A percentile compares a stretch with the other conserved stretches of the same genome.
Evolutionary conservation across 306 rosid species (phyloP).

Genomic region (Castanospermum australe): DNA sequence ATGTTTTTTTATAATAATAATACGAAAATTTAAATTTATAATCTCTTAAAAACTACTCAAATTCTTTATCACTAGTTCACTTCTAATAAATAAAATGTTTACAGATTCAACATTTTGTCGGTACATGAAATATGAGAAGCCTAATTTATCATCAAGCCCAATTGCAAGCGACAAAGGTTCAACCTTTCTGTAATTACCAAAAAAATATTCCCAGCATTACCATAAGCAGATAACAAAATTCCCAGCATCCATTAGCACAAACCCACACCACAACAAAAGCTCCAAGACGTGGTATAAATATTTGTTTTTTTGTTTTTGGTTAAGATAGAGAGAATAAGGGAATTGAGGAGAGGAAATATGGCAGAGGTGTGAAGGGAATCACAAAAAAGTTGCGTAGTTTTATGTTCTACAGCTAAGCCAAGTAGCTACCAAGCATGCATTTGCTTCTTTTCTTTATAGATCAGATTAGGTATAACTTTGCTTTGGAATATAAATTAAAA

Average conservation of each 20-base stretch:
- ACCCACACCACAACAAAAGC: not conserved
- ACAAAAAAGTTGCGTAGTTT: not conserved
- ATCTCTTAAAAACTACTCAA: too few relatives aligned
- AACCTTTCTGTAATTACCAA: not conserved
- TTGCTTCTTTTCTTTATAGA: not conserved
- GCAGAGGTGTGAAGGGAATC: constrained; percentile 21
- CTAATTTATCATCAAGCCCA: not conserved
- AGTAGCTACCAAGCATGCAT: not conserved
- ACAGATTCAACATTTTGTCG: not conserved
- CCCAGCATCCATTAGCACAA: not conserved
- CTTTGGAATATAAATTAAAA: constrained; percentile 31
- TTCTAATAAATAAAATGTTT: too few relatives aligned
- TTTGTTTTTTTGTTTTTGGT: not conserved
- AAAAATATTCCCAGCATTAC: not conserved
- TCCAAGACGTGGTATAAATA: not conserved
- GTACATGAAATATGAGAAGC: not conserved
- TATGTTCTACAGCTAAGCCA: constrained; percentile 11
- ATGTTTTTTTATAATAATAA: too few relatives aligned
- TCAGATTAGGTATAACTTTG: constrained; percentile 23
- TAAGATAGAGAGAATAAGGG: constrained; percentile 11
- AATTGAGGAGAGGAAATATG: constrained; percentile 3
- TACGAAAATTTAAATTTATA: too few relatives aligned
- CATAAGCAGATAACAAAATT: not conserved
- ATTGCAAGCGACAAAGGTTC: not conserved
- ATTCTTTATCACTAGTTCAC: too few relatives aligned